Evolutionary conservation across 2,329 filamentous ascomycete species (phyloP), one percentile per base, ranked within the genome.

Genomic region (Trichoderma atroviride): DNA sequence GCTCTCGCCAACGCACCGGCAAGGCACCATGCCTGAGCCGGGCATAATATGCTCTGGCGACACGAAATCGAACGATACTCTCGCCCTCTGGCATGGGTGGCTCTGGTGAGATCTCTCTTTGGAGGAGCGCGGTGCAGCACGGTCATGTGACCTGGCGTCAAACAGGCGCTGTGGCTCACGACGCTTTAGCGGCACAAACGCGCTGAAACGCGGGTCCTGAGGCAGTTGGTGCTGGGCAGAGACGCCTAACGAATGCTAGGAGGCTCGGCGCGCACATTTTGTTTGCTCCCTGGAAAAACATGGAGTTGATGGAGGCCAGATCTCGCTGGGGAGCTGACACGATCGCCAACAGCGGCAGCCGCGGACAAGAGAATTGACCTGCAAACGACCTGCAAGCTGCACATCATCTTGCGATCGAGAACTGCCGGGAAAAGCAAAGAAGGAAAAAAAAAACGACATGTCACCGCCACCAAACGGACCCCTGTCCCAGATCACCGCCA

Each of bases 401-500:
- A 6, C 37, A 9, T 29, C 13, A 43, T 43, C 9, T 6, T 43
- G 40, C 16, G 7, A 43, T 43, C 40, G 19, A n/a, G 40, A n/a
- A n/a, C 40, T n/a, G 19, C 40, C 40, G 16, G n/a, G 40, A 43
- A 67, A 33, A 59, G 27, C 27, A 55, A 56, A 65, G 10, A 35
- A 24, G 50, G 35, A 24, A 31, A 56, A 24, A 31, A 56, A 69
- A 58, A 50, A 31, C 53, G 63, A 67, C 63, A 67, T 70, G 68
- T 58, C 62, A 60, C 65, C 33, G 52, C 66, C 69, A 29, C 58
- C 64, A 24, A 69, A 72, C 35, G 67, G 58, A 68, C 67, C 71
- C 29, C 71, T 76, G 0, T 72, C 77, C 69, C 79, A 75, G 70
- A 78, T 80, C 37, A 80, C 83, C 24, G 76, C 82, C 60, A 83